Percentiles rank a stretch among this genome's conserved stretches.
These are phyloP conservation scores for Takashimella koratensis DNA, from an alignment of 1,284 basidiomycete genomes.

Conservation along the genomic window DNA sequence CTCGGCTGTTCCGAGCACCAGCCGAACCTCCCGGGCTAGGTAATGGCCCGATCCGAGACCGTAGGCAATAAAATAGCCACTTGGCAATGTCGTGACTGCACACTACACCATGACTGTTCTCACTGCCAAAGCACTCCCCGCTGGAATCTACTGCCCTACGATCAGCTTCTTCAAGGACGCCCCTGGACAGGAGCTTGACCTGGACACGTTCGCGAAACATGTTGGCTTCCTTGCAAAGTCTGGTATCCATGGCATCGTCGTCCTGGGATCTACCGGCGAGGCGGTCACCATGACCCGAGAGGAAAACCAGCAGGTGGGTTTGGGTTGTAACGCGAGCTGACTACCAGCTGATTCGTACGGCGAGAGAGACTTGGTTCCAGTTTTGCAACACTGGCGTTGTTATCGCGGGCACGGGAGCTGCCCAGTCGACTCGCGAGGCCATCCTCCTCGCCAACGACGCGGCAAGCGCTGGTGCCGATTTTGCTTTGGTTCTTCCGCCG, in stretches of 20 bases:
- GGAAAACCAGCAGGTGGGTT: conserved; percentile 32
- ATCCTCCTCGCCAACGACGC: conserved; percentile 24
- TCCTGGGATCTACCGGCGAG: conserved; percentile 45
- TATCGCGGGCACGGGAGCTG: conserved; percentile 34
- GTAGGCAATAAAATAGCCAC: no score
- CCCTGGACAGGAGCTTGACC: conserved; percentile 36
- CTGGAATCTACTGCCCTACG: conserved; percentile 42
- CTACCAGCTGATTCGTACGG: conserved; percentile 25
- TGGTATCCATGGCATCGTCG: conserved; percentile 36
- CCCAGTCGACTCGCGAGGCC: conserved; percentile 29
- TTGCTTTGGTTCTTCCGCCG: conserved; percentile 30
- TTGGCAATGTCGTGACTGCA: no score
- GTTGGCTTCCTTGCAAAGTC: conserved; percentile 31
- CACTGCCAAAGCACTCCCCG: conserved; percentile 18
- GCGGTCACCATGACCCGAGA: conserved; percentile 35
- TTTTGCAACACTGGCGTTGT: conserved; percentile 17
- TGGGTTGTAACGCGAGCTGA: background rate
- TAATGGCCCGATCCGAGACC: background rate
- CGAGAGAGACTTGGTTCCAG: conserved; percentile 20
- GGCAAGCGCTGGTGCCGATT: conserved; percentile 30
- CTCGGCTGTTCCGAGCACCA: background rate
- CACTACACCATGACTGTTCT: conserved; percentile 1
- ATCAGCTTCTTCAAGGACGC: conserved; percentile 43
- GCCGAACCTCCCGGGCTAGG: background rate
- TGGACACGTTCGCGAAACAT: conserved; percentile 35